Evolutionary conservation across 345 rosid genomes (phyloP).

Genomic region (Linum trigynum): DNA sequence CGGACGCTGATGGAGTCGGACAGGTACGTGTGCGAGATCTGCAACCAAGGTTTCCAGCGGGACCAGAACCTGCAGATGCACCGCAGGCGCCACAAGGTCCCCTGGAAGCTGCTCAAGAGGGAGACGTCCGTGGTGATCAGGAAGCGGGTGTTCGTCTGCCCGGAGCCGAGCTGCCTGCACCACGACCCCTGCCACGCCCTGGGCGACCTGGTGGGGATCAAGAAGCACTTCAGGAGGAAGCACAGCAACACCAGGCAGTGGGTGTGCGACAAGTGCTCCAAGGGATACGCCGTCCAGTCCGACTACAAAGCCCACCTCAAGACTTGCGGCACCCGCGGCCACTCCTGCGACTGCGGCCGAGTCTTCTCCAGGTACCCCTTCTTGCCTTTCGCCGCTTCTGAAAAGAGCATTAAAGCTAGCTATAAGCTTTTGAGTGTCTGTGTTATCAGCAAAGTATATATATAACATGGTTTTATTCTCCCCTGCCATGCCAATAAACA

Average conservation of each 20-base stretch:
- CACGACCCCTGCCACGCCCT: conserved; percentile 79
- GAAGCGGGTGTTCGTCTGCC: conserved; percentile 74
- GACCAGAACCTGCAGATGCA: conserved; percentile 92
- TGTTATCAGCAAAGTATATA: background rate
- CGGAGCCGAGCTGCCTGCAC: conserved; percentile 70
- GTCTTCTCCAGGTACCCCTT: conserved; percentile 65
- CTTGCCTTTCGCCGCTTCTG: too few relatives aligned
- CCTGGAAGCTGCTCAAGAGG: conserved; percentile 77
- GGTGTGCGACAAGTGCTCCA: conserved; percentile 71
- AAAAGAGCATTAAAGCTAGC: too few relatives aligned
- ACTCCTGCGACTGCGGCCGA: conserved; percentile 86
- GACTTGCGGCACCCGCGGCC: conserved; percentile 83
- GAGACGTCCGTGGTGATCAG: conserved; percentile 47
- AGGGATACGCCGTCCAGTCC: conserved; percentile 82
- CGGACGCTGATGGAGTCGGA: conserved; percentile 68
- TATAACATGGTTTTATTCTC: background rate
- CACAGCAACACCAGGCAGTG: conserved; percentile 76
- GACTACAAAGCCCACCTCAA: conserved; percentile 87
- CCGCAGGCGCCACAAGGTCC: conserved; percentile 73
- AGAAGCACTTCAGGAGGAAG: conserved; percentile 68
- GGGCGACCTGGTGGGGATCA: conserved; percentile 81
- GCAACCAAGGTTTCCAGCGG: conserved; percentile 81
- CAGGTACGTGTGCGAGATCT: conserved; percentile 79
- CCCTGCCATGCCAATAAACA: background rate
- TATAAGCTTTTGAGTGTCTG: background rate